Conservation (phyloP, 768 basidiomycete genomes). For the Hirschioporus abietinus region DNA sequence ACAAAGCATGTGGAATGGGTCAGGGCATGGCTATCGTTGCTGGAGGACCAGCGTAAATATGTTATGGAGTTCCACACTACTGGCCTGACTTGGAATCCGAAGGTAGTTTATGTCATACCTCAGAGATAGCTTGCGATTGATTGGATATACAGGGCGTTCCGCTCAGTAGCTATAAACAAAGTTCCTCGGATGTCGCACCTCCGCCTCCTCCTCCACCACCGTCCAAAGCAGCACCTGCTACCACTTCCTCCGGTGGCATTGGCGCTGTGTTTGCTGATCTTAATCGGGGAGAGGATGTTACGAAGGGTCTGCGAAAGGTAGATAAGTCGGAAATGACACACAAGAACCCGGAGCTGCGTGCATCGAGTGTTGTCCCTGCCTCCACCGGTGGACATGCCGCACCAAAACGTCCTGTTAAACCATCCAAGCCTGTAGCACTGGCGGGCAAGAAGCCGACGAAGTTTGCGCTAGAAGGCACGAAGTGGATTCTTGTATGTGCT, state of each 20-base stretch:
- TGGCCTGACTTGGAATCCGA: conserved; percentile 85
- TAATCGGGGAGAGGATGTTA: conserved; percentile 86
- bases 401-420: conserved; percentile 66
- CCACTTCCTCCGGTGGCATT: conserved; percentile 43
- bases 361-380: conserved; percentile 44
- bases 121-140: neutral
- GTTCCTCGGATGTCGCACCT: conserved; percentile 33
- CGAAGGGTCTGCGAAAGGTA: conserved; percentile 88
- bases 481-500: conserved; percentile 80
- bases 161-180: conserved; percentile 42
- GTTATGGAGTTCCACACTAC: conserved; percentile 81
- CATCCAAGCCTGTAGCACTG: conserved; percentile 78
- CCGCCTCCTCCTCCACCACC: conserved; percentile 41
- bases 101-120: conserved; percentile 37
- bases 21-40: conserved; percentile 54
- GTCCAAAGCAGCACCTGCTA: conserved; percentile 25
- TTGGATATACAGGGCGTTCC: conserved; percentile 43
- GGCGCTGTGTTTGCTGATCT: conserved; percentile 87
- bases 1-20: conserved; percentile 88
- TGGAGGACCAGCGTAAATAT: conserved; percentile 81
- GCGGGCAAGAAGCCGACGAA: conserved; percentile 90
- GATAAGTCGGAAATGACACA: conserved; percentile 98
- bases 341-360: conserved; percentile 89
- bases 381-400: conserved; percentile 23
- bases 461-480: conserved; percentile 83